These are phyloP conservation scores for Pseudogymnoascus sp. DNA, from an alignment of 2,329 filamentous ascomycete genomes.

Conservation along the genomic window DNA sequence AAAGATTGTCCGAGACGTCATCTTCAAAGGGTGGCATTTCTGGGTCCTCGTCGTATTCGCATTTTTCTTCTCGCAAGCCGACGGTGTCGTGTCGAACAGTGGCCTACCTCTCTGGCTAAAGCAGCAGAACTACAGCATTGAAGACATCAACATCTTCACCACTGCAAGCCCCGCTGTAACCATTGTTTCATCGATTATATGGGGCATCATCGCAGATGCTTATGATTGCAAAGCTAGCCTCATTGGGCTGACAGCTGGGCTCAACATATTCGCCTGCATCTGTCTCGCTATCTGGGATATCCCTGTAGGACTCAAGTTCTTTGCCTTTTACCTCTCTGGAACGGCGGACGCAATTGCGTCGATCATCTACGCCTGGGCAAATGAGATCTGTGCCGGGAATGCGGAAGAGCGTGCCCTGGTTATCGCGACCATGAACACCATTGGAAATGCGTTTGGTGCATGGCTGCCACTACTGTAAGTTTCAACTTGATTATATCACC, in stretches of 20 bases:
- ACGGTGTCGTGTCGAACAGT: constrained; percentile 18
- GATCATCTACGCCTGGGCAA: constrained; percentile 30
- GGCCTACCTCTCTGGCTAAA: constrained; percentile 22
- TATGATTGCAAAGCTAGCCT: constrained; percentile 21
- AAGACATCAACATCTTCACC: constrained; percentile 21
- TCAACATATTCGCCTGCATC: constrained; percentile 25
- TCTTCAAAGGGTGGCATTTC: constrained; percentile 22
- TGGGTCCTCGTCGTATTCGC: constrained; percentile 21
- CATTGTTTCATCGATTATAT: constrained; percentile 8
- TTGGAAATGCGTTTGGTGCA: constrained; percentile 29
- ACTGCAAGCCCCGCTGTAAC: background rate
- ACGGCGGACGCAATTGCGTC: constrained; percentile 29
- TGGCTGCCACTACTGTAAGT: constrained; percentile 24
- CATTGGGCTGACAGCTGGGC: constrained; percentile 19
- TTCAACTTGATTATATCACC: background rate
- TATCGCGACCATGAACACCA: constrained; percentile 31
- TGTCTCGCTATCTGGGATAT: constrained; percentile 28
- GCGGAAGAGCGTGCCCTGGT: constrained; percentile 29
- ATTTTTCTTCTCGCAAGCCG: constrained; percentile 22
- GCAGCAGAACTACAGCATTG: constrained; percentile 13
- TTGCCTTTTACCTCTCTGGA: constrained; percentile 29
- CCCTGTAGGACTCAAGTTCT: constrained; percentile 26
- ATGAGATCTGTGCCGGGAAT: constrained; percentile 28
- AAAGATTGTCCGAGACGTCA: constrained; percentile 21
- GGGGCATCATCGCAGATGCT: constrained; percentile 23